Evolutionary conservation across 176 grass and related monocot species (phyloP), one percentile per base, ranked within the genome.

Genomic region (Cocos nucifera): DNA sequence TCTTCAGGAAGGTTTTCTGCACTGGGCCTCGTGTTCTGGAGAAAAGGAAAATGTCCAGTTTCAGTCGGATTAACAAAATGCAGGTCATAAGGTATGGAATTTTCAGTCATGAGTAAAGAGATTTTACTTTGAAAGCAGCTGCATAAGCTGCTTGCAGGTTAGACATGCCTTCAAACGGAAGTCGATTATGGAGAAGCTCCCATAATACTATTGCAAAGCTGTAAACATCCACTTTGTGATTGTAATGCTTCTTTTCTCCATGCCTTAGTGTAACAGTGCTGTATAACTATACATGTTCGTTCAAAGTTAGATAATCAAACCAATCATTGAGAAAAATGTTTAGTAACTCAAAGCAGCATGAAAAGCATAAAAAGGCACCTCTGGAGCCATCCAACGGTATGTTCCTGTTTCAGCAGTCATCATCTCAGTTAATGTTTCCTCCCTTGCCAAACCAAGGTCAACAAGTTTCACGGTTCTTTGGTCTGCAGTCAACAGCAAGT

Each of bases 171-270:
- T 98, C 87, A 17, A 98, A 98, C 19, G 93, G 93, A 27, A 98
- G 81, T 20, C 56, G 78, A 72, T 98, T 98, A 49, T 98, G 87
- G 17, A 97, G 70, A 17, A 98, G 73, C 89, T 98, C 93, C 93
- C 93, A 98, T 57, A 98, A 58, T 61, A 98, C 93, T 70, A 98
- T 98, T n/a, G 84, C 87, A 64, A 98, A 98, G 73, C 93, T 98
- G 78, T 98, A 98, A 50, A 92, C 87, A 67, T 98, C 93, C 61
- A 98, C 93, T 79, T 98, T 98, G 63, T 92, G 93, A 68, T 98
- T 98, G 84, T 92, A 98, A 65, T 98, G 87, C 82, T 98, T 98
- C 84, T 98, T 98, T 79, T 98, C 87, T 67, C 93, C 93, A 19
- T 88, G 87, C 69, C 93, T 98, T 53, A 98, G 79, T 21, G 93